Conservation (phyloP, 2,329 filamentous ascomycete species). For the Diplocarpon mali region DNA sequence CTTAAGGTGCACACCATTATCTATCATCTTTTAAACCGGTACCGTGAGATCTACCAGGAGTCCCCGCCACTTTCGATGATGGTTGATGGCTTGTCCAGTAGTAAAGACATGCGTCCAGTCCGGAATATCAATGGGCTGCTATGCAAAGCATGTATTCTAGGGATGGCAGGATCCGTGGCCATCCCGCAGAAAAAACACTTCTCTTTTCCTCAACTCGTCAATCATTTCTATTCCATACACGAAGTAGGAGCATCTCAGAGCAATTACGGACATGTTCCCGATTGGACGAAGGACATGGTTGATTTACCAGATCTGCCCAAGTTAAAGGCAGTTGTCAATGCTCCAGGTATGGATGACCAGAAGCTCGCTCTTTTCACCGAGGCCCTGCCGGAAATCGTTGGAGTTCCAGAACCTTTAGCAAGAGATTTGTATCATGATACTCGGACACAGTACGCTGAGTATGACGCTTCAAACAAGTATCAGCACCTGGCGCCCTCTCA, state of each 20-base stretch:
- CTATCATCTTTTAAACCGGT: constrained; percentile 48
- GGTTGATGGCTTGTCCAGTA: constrained; percentile 44
- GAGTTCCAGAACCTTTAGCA: constrained; percentile 4
- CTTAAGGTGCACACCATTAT: constrained; percentile 54
- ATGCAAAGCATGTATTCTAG: constrained; percentile 43
- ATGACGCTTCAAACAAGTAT: constrained; percentile 5
- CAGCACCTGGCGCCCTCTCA: constrained; percentile 20
- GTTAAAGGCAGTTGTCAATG: constrained; percentile 37
- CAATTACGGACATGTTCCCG: constrained; percentile 26
- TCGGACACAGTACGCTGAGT: constrained; percentile 7
- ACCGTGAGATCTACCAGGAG: constrained; percentile 44
- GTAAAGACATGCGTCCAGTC: constrained; percentile 45
- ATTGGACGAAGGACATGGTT: constrained; percentile 53
- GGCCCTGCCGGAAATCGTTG: constrained; percentile 36
- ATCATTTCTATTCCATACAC: constrained; percentile 40
- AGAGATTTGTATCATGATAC: background rate
- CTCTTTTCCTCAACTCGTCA: constrained; percentile 48
- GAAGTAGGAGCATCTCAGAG: constrained; percentile 22
- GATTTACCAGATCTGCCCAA: constrained; percentile 41
- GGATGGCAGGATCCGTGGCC: constrained; percentile 19
- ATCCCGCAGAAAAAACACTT: constrained; percentile 32
- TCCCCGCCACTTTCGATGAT: constrained; percentile 47
- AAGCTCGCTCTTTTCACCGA: constrained; percentile 41
- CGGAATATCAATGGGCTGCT: constrained; percentile 41
- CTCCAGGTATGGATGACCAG: constrained; percentile 44